Conservation (phyloP, 2,329 filamentous ascomycete genomes). For the Phialophora macrospora region DNA sequence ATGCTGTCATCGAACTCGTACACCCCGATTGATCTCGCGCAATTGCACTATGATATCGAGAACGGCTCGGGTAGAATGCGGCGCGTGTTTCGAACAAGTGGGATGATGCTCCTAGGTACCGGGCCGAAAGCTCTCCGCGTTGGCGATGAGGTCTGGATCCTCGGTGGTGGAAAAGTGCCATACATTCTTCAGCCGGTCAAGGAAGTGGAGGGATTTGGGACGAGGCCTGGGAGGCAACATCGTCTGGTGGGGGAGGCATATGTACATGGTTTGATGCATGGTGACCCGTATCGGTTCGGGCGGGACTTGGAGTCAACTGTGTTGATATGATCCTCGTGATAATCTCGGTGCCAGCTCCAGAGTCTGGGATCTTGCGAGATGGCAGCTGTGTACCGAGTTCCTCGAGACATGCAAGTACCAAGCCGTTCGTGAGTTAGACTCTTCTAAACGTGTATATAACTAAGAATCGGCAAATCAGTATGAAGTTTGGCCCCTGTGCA, state of each 20-base stretch:
- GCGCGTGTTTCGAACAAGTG: conserved; percentile 18
- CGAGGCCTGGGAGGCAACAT: background rate
- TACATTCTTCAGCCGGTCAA: conserved; percentile 21
- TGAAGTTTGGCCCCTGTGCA: background rate
- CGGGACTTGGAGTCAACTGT: conserved; percentile 13
- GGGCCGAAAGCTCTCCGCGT: conserved; percentile 15
- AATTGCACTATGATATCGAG: conserved; percentile 21
- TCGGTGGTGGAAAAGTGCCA: conserved; percentile 23
- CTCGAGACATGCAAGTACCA: background rate
- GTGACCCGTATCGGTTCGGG: conserved; percentile 14
- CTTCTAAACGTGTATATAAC: background rate
- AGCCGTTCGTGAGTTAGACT: background rate
- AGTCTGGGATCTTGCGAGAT: background rate
- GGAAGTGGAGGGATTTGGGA: background rate
- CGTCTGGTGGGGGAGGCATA: conserved; percentile 25
- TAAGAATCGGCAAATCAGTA: conserved; percentile 16
- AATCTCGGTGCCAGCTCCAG: background rate
- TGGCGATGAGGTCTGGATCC: conserved; percentile 22
- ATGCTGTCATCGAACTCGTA: conserved; percentile 20
- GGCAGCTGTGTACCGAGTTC: background rate
- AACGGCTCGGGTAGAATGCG: conserved; percentile 12
- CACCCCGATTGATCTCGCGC: conserved; percentile 17
- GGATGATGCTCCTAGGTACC: conserved; percentile 18
- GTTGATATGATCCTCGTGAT: conserved; percentile 12
- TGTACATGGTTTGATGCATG: conserved; percentile 26